Evolutionary conservation across 805 yeast genomes (phyloP).

Genomic region (Gaillardinia entomophila): DNA sequence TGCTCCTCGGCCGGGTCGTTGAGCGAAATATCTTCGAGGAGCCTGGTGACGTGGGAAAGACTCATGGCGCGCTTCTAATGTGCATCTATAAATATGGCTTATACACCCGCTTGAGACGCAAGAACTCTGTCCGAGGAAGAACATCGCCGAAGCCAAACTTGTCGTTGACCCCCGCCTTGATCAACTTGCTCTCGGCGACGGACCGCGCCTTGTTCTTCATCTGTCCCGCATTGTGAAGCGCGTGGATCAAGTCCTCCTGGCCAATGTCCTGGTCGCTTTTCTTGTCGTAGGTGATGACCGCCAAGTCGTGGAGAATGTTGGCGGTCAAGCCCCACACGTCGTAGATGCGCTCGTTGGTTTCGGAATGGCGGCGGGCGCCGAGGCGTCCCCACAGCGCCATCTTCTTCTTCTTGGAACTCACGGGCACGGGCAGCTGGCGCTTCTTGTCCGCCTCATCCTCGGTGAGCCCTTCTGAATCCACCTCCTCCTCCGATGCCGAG

Average conservation of each 20-base stretch:
- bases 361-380: constrained; percentile 33
- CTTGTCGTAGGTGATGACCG: constrained; percentile 42
- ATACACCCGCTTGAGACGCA: constrained; percentile 38
- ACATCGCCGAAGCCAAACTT: constrained; percentile 41
- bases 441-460: constrained; percentile 6
- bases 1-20: too few species aligned
- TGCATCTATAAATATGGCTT: constrained; percentile 3
- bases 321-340: constrained; percentile 85
- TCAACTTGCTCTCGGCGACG: constrained; percentile 50
- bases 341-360: constrained; percentile 44
- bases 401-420: constrained; percentile 5
- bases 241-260: constrained; percentile 62
- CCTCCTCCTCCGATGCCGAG: constrained; percentile 53
- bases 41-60: not conserved
- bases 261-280: constrained; percentile 35
- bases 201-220: constrained; percentile 44
- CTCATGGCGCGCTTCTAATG: not conserved
- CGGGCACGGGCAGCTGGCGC: constrained; percentile 5
- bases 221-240: constrained; percentile 49
- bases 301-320: constrained; percentile 67
- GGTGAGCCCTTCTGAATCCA: constrained; percentile 2
- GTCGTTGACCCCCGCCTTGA: constrained; percentile 19
- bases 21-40: not conserved
- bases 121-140: constrained; percentile 39
- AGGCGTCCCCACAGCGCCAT: constrained; percentile 31